phyloP scores from a whole-genome alignment of 2,329 filamentous ascomycete genomes.

The Podosphaera leucotricha region DNA sequence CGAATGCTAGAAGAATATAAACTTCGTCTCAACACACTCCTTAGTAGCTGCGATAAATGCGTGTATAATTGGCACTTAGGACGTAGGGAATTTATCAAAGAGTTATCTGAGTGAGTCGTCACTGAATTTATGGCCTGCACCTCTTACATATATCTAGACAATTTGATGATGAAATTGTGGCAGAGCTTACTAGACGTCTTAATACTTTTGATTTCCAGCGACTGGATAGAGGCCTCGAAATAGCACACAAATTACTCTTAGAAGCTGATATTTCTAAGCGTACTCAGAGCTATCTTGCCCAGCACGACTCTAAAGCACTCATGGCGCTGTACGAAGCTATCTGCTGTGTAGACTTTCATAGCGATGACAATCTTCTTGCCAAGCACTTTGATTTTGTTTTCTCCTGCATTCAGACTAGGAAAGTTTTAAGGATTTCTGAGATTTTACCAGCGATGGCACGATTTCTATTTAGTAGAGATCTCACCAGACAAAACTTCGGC shows the following conservation, averaged over 20 bases:
- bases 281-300: conserved; percentile 11
- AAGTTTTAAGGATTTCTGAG: conserved; percentile 49
- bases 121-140: conserved; percentile 1
- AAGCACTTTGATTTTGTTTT: conserved; percentile 58
- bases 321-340: conserved; percentile 72
- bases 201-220: conserved; percentile 35
- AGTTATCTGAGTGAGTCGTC: conserved; percentile 32
- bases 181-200: conserved; percentile 29
- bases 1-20: conserved; percentile 36
- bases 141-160: conserved; percentile 7
- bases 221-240: conserved; percentile 34
- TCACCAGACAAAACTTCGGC: conserved; percentile 42
- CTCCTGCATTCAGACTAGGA: conserved; percentile 53
- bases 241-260: conserved; percentile 28
- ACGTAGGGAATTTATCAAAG: conserved; percentile 36
- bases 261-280: conserved; percentile 9
- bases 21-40: conserved; percentile 28
- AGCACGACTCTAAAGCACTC: conserved; percentile 32
- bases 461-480: conserved; percentile 59
- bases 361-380: conserved; percentile 16
- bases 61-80: conserved; percentile 52
- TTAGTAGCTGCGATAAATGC: conserved; percentile 44
- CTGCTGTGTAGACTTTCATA: conserved; percentile 60
- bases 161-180: conserved; percentile 25
- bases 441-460: conserved; percentile 62